Conservation (phyloP, 768 basidiomycete species). For the Lactarius quietus region DNA sequence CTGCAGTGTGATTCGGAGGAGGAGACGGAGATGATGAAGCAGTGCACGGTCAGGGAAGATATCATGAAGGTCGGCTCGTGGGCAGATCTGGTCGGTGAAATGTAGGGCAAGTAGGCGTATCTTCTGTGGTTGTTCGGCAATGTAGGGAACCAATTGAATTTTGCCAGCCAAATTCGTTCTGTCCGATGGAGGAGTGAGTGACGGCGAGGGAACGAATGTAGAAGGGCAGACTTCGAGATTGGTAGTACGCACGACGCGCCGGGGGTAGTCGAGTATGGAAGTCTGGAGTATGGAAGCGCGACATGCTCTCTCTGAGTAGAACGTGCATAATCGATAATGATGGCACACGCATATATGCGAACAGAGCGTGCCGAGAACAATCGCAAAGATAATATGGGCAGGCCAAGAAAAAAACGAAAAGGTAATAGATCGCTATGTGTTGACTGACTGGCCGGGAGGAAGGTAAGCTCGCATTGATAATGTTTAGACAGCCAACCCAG, state of each 20-base stretch:
- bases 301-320: slow-evolving; percentile 77
- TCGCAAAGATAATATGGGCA: too few species aligned
- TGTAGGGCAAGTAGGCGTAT: slow-evolving; percentile 76
- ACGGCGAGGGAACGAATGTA: slow-evolving; percentile 1
- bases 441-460: too few species aligned
- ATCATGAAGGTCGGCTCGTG: slow-evolving; percentile 86
- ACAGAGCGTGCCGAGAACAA: too few species aligned
- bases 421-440: too few species aligned
- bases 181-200: slow-evolving; percentile 9
- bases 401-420: too few species aligned
- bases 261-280: slow-evolving; percentile 86
- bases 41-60: slow-evolving; percentile 87
- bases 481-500: too few species aligned
- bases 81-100: slow-evolving; percentile 93
- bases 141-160: too few species aligned
- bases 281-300: slow-evolving; percentile 96
- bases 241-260: slow-evolving; percentile 90
- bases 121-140: slow-evolving; percentile 43
- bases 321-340: too few species aligned
- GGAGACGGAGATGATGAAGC: slow-evolving; percentile 93
- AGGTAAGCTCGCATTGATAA: too few species aligned
- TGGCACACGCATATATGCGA: too few species aligned
- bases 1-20: slow-evolving; percentile 95
- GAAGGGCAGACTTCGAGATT: slow-evolving; percentile 78
- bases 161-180: background rate